Percentiles rank a stretch among this genome's conserved stretches.
Evolutionary conservation across 805 yeast species (phyloP).

Genomic region (Pichia phayaonensis): DNA sequence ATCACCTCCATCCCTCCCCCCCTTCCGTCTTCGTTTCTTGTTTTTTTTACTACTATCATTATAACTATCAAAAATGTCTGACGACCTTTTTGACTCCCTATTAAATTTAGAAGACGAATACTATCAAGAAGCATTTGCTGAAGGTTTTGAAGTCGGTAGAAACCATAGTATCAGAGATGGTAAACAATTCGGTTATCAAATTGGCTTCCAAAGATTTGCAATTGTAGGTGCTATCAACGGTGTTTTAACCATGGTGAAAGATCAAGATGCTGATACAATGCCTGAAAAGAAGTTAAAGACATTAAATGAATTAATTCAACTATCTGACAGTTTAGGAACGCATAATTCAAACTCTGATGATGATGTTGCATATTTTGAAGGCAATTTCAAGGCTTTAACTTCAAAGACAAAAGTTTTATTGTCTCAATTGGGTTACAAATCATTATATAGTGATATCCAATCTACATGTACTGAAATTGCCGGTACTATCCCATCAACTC

Average conservation of each 20-base stretch:
- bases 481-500: slow-evolving; percentile 21
- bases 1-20: not conserved
- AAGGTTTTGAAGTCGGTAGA: slow-evolving; percentile 60
- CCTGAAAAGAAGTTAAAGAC: not conserved
- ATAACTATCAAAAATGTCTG: not conserved
- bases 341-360: slow-evolving; percentile 21
- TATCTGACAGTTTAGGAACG: slow-evolving; percentile 13
- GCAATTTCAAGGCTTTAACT: slow-evolving; percentile 19
- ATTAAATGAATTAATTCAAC: not conserved
- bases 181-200: slow-evolving; percentile 74
- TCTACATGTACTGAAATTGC: slow-evolving; percentile 16
- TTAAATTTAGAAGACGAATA: slow-evolving; percentile 53
- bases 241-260: slow-evolving; percentile 9
- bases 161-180: slow-evolving; percentile 64
- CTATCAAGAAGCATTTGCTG: slow-evolving; percentile 62
- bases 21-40: not conserved
- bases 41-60: no score
- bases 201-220: slow-evolving; percentile 64
- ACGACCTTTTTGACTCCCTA: slow-evolving; percentile 45
- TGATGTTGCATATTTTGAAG: slow-evolving; percentile 24
- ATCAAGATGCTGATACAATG: not conserved
- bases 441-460: slow-evolving; percentile 19
- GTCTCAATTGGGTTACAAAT: slow-evolving; percentile 18
- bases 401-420: slow-evolving; percentile 24
- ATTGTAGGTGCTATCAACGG: slow-evolving; percentile 62